Evolutionary conservation across 2,329 filamentous ascomycete species (phyloP), one percentile per base, ranked within the genome.

Genomic region (Hypoxylon sp.): DNA sequence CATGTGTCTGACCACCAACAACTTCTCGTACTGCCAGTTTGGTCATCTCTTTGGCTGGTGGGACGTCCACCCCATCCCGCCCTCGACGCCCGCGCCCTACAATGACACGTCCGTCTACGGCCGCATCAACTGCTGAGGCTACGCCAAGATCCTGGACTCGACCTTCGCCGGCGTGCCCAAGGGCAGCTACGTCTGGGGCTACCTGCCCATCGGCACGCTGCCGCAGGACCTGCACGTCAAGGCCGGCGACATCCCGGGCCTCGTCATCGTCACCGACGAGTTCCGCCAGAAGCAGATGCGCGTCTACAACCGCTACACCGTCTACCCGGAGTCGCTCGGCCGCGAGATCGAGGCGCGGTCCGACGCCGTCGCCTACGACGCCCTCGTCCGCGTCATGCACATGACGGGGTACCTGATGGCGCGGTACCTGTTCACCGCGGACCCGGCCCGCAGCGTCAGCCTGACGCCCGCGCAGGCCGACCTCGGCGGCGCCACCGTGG

Each of bases 91-190:
- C 4, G 61, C 69, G 0, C 69, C 71, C 3, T 74, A 70, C 31
- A 73, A 75, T 61, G 72, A 81, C 62, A 26, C 47, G 3, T 40
- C 67, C 2, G 63, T 66, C n/a, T 81, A 78, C 70, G 79, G 78
- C 3, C 77, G 79, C 55, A 77, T 78, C 10, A 75, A 77, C 35
- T 77, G 74, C n/a, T 82, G 80, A 79, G 80, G 80, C 0, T 80
- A 77, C 50, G 79, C 73, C 6, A 67, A 72, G 20, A 73, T 81
- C 3, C 40, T 77, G 4, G 75, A 78, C 3, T 78, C 73, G n/a
- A 79, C 70, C 0, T 67, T 77, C 4, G 46, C 69, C 1, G 66
- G 60, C 4, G 64, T 81, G 1, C 41, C 67, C 0, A 41, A 55
- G 2, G 78, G 75, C 4, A 70, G 71, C 0, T 62, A 73, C 1